These are phyloP conservation scores for Anthracocystis panici-leucophaei DNA, from an alignment of 1,284 basidiomycete genomes.

Conservation along the genomic window DNA sequence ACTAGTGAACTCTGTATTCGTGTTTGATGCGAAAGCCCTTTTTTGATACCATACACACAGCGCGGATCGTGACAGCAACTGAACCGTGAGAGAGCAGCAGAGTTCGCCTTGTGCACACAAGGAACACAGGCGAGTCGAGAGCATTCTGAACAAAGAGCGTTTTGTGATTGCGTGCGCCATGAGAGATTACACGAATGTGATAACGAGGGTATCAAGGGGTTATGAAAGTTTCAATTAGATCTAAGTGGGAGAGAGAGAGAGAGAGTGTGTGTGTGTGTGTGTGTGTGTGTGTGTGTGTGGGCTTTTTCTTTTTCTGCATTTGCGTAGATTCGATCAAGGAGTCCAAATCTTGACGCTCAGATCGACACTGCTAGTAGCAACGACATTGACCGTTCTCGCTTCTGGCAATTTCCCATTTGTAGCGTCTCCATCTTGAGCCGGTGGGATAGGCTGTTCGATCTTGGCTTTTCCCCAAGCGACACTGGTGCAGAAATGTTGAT, in stretches of 20 bases:
- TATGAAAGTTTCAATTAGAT: not conserved
- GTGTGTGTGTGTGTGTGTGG: too few relatives aligned
- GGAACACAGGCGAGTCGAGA: too few relatives aligned
- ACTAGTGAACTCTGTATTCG: not conserved
- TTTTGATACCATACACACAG: conserved; percentile 2
- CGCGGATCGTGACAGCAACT: not conserved
- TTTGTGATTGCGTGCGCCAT: not conserved
- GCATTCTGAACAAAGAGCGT: not conserved
- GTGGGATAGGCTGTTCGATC: conserved; percentile 48
- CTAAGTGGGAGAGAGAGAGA: not conserved
- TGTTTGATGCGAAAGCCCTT: not conserved
- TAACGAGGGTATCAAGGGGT: conserved; percentile 23
- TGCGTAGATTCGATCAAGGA: conserved; percentile 34
- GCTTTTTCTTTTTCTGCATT: not conserved
- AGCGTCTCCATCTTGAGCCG: conserved; percentile 47
- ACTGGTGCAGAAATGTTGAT: conserved; percentile 80
- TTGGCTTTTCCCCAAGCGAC: conserved; percentile 66
- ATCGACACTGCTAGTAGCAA: conserved; percentile 66
- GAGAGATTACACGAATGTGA: conserved; percentile 5
- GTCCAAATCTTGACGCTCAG: conserved; percentile 64
- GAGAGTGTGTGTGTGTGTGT: too few relatives aligned
- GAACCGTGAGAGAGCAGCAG: not conserved
- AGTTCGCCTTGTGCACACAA: too few relatives aligned
- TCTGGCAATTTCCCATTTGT: conserved; percentile 20
- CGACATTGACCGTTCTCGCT: conserved; percentile 63